These are phyloP conservation scores for Jaltomata sinuosa DNA, from an alignment of 257 asterid species.

Conservation along the genomic window DNA sequence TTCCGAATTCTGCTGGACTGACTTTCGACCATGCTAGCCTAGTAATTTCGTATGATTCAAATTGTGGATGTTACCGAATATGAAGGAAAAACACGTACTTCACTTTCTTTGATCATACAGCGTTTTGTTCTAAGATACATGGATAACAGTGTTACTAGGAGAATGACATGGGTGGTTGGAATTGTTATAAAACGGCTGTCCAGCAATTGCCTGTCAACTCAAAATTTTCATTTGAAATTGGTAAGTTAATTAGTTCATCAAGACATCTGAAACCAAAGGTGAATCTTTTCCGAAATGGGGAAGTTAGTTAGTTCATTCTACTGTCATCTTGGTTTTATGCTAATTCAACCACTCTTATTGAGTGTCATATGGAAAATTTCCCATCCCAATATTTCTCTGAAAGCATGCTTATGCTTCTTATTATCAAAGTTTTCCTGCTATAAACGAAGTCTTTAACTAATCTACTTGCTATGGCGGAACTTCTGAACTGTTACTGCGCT, in stretches of 20 bases:
- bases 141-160: not conserved
- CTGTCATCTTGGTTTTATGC: not conserved
- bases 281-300: not conserved
- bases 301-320: not conserved
- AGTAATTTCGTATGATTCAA: not conserved
- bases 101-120: not conserved
- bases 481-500: not conserved
- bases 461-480: not conserved
- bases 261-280: not conserved
- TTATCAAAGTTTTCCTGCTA: not conserved
- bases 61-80: not conserved
- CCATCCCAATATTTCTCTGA: not conserved
- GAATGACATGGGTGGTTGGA: not conserved
- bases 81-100: not conserved
- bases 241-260: not conserved
- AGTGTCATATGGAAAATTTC: not conserved
- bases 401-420: not conserved
- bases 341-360: not conserved
- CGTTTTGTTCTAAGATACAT: not conserved
- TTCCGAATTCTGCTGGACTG: not conserved
- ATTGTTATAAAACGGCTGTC: not conserved
- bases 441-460: not conserved
- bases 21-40: not conserved
- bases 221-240: not conserved
- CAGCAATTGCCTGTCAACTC: not conserved